These are phyloP conservation scores for Aspergillus melleus DNA, from an alignment of 2,329 filamentous ascomycete species.

Conservation along the genomic window DNA sequence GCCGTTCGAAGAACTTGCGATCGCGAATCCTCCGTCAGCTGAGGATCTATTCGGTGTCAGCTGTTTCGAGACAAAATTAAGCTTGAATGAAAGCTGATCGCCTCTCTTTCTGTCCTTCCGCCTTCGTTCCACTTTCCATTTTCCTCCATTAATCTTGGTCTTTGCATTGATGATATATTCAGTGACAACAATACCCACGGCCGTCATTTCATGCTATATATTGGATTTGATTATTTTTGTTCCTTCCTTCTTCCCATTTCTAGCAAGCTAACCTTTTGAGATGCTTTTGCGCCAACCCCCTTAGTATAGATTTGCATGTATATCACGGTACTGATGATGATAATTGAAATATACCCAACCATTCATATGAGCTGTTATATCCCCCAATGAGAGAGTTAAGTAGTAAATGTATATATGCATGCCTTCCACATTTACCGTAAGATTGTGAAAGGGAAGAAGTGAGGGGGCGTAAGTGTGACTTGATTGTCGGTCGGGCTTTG, in stretches of 20 bases:
- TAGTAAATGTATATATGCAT: too few species aligned
- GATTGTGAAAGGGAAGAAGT: not conserved
- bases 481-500: too few species aligned
- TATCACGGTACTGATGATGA: too few species aligned
- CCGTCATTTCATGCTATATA: not conserved
- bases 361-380: too few species aligned
- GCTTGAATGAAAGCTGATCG: not conserved
- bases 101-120: not conserved
- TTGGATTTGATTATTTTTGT: not conserved
- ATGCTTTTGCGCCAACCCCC: not conserved
- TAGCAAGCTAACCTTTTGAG: not conserved
- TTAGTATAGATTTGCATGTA: not conserved
- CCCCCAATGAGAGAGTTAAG: too few species aligned
- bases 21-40: not conserved
- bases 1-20: slow-evolving; percentile 34
- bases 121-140: not conserved
- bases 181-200: not conserved
- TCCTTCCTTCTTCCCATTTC: not conserved
- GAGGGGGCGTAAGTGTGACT: not conserved
- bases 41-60: slow-evolving; percentile 22
- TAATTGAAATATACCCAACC: too few species aligned
- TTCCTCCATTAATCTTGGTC: not conserved
- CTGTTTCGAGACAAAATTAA: not conserved
- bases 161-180: not conserved
- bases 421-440: too few species aligned